phyloP scores from a whole-genome alignment of 306 rosid species.

The Urtica urens region DNA sequence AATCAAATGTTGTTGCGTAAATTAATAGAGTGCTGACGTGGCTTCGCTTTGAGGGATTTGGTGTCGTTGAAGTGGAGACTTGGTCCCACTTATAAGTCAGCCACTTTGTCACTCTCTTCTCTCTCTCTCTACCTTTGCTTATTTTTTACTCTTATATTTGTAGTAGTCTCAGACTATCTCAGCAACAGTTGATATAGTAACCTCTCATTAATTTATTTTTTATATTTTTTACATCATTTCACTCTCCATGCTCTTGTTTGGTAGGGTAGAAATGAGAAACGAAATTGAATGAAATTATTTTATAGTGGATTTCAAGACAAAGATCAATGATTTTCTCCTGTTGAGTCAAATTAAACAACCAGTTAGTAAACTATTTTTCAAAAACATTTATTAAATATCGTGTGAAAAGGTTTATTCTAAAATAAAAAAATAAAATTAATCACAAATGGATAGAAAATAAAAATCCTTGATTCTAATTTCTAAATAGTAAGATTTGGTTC shows the following conservation, averaged over 20 bases:
- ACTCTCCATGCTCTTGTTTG: constrained; percentile 51
- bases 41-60: constrained; percentile 50
- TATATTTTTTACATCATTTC: constrained; percentile 32
- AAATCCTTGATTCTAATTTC: too few species aligned
- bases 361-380: too few species aligned
- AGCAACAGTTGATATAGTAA: constrained; percentile 9
- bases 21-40: constrained; percentile 52
- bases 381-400: too few species aligned
- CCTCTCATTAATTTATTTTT: neutral
- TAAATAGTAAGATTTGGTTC: too few species aligned
- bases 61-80: constrained; percentile 61
- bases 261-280: too few species aligned
- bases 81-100: constrained; percentile 51
- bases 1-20: constrained; percentile 47
- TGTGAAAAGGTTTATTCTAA: too few species aligned
- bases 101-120: constrained; percentile 36
- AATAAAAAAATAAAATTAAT: constrained; percentile 15
- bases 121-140: constrained; percentile 45
- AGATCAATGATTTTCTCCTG: too few species aligned
- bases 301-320: too few species aligned
- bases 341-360: too few species aligned
- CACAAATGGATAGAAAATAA: constrained; percentile 41
- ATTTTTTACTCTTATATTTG: constrained; percentile 48
- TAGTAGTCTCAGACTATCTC: neutral
- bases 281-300: too few species aligned